A percentile compares a stretch with the other conserved stretches of the same genome.
These are phyloP conservation scores for Bombardia bombarda DNA, from an alignment of 495 filamentous ascomycete genomes.

Conservation along the genomic window DNA sequence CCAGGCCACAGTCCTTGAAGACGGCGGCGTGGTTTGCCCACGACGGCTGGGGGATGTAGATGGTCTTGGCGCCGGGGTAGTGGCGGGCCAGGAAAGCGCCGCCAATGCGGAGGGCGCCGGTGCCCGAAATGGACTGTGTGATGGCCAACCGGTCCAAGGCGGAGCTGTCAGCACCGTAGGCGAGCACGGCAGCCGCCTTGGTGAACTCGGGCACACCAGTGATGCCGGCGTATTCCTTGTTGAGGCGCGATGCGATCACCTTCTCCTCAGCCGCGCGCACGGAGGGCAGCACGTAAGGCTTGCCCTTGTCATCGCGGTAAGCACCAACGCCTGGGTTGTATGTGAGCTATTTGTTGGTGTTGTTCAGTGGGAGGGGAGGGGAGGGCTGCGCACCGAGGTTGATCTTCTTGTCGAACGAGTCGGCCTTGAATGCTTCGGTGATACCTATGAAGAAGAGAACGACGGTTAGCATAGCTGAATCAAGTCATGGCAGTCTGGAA, in stretches of 20 bases:
- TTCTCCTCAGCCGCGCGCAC: constrained; percentile 84
- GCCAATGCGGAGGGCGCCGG: constrained; percentile 88
- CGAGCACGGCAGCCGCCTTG: constrained; percentile 80
- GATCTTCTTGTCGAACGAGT: constrained; percentile 86
- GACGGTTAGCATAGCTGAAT: constrained; percentile 4
- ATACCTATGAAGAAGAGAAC: constrained; percentile 52
- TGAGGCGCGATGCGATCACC: constrained; percentile 63
- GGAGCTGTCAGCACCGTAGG: constrained; percentile 74
- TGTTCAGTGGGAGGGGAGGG: neutral
- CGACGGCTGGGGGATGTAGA: constrained; percentile 91
- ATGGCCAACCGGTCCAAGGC: constrained; percentile 78
- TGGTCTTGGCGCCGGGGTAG: constrained; percentile 83
- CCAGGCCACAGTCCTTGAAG: constrained; percentile 85
- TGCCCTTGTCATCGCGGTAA: constrained; percentile 90
- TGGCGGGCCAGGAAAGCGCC: constrained; percentile 86
- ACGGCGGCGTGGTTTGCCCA: constrained; percentile 98
- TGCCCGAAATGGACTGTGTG: constrained; percentile 97
- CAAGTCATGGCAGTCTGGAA: too few relatives aligned
- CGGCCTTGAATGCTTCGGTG: constrained; percentile 98
- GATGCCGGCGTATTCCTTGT: constrained; percentile 98
- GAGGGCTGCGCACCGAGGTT: constrained; percentile 61
- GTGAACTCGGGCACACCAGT: constrained; percentile 92
- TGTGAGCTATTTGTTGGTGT: constrained; percentile 15
- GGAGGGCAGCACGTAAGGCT: constrained; percentile 94
- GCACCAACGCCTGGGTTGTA: constrained; percentile 56